phyloP scores from a whole-genome alignment of 2,329 filamentous ascomycete species.

The Phoma herbarum region DNA sequence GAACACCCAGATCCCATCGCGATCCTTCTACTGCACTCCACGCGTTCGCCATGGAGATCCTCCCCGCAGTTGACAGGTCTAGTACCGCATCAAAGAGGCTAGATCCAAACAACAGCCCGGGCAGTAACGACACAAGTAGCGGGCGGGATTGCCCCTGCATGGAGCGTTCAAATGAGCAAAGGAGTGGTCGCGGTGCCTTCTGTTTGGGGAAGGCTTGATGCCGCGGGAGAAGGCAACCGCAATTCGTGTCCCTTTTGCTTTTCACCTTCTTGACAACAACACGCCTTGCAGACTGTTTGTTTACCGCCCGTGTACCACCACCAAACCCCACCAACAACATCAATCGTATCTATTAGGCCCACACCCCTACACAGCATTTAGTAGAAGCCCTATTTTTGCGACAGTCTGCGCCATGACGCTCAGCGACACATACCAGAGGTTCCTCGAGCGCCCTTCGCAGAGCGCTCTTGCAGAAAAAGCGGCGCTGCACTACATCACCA shows the following conservation, averaged over 20 bases:
- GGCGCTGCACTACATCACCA: conserved; percentile 82
- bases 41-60: conserved; percentile 19
- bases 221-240: conserved; percentile 14
- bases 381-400: conserved; percentile 5
- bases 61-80: conserved; percentile 13
- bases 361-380: conserved; percentile 17
- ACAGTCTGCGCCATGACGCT: conserved; percentile 35
- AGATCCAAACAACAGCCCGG: conserved; percentile 12
- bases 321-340: conserved; percentile 12
- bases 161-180: conserved; percentile 17
- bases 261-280: conserved; percentile 15
- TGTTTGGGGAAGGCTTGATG: conserved; percentile 10
- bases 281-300: conserved; percentile 22
- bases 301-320: conserved; percentile 18
- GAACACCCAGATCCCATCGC: not conserved
- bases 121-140: conserved; percentile 12
- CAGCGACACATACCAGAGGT: conserved; percentile 56
- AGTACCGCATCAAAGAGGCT: conserved; percentile 3
- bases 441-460: conserved; percentile 55
- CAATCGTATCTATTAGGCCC: conserved; percentile 13
- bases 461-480: conserved; percentile 57
- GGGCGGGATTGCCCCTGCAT: conserved; percentile 21
- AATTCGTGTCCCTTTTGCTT: conserved; percentile 14
- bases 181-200: conserved; percentile 15
- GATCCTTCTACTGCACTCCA: conserved; percentile 20